These are phyloP conservation scores for Trametes maxima DNA, from an alignment of 768 basidiomycete species.

Conservation along the genomic window DNA sequence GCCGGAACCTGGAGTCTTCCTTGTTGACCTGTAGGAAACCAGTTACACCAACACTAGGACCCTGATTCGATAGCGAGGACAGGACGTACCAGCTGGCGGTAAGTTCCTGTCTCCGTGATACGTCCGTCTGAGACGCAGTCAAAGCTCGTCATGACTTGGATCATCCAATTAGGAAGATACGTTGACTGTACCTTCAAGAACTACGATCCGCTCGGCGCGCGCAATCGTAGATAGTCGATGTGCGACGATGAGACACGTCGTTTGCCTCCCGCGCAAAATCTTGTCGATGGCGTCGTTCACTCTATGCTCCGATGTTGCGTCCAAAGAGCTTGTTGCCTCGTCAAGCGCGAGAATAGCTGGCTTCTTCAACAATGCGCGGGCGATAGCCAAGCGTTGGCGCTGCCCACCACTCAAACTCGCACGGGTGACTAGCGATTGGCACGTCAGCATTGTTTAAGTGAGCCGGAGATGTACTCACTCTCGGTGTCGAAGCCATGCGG, in stretches of 20 bases:
- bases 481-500: slow-evolving; percentile 93
- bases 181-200: slow-evolving; percentile 71
- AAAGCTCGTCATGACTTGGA: neutral
- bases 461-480: slow-evolving; percentile 51
- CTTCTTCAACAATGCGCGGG: slow-evolving; percentile 85
- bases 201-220: slow-evolving; percentile 85
- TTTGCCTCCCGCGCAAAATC: slow-evolving; percentile 75
- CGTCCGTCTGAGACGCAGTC: slow-evolving; percentile 55
- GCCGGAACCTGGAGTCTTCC: slow-evolving; percentile 77
- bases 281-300: slow-evolving; percentile 92
- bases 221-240: slow-evolving; percentile 91
- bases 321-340: slow-evolving; percentile 87
- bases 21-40: slow-evolving; percentile 52
- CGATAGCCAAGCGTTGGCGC: slow-evolving; percentile 79
- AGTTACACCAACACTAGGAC: neutral
- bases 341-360: slow-evolving; percentile 88
- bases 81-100: slow-evolving; percentile 65
- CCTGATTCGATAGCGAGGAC: no score
- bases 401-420: slow-evolving; percentile 78
- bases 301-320: slow-evolving; percentile 85
- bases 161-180: neutral
- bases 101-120: slow-evolving; percentile 83
- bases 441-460: neutral
- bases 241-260: slow-evolving; percentile 88
- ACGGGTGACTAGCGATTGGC: slow-evolving; percentile 54